phyloP scores from a whole-genome alignment of 2,329 filamentous ascomycete species.

The Lanzia echinophila region DNA sequence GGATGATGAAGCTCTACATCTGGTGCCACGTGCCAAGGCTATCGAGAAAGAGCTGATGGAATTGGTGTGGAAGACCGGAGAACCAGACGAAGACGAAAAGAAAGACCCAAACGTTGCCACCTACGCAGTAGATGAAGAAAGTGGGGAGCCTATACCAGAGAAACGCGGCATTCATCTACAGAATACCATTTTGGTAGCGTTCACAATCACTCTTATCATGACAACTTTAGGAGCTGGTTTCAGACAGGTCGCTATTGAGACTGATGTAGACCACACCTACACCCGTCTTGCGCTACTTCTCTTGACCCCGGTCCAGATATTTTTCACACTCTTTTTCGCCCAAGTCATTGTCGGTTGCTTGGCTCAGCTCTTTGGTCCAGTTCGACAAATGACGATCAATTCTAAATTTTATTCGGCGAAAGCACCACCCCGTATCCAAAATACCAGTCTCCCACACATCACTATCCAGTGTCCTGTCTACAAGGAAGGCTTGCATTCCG shows the following conservation, averaged over 20 bases:
- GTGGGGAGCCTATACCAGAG: slow-evolving; percentile 58
- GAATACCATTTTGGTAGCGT: slow-evolving; percentile 61
- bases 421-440: slow-evolving; percentile 56
- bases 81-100: slow-evolving; percentile 49
- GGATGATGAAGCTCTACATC: slow-evolving; percentile 71
- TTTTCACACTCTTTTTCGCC: slow-evolving; percentile 76
- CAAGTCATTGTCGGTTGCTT: slow-evolving; percentile 73
- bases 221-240: slow-evolving; percentile 63
- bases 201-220: slow-evolving; percentile 60
- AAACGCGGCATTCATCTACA: slow-evolving; percentile 60
- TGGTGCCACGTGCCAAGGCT: slow-evolving; percentile 60
- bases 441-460: slow-evolving; percentile 56
- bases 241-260: slow-evolving; percentile 62
- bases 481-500: slow-evolving; percentile 70
- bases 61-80: slow-evolving; percentile 62
- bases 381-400: slow-evolving; percentile 66
- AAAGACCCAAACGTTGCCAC: slow-evolving; percentile 40
- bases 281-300: slow-evolving; percentile 57
- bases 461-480: slow-evolving; percentile 86
- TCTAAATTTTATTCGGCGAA: slow-evolving; percentile 76
- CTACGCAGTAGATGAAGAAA: slow-evolving; percentile 64
- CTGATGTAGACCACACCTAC: slow-evolving; percentile 57
- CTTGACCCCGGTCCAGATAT: slow-evolving; percentile 65
- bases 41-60: slow-evolving; percentile 75
- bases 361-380: slow-evolving; percentile 69